These are phyloP conservation scores for Agaricus bisporus DNA, from an alignment of 768 basidiomycete species.

Conservation along the genomic window DNA sequence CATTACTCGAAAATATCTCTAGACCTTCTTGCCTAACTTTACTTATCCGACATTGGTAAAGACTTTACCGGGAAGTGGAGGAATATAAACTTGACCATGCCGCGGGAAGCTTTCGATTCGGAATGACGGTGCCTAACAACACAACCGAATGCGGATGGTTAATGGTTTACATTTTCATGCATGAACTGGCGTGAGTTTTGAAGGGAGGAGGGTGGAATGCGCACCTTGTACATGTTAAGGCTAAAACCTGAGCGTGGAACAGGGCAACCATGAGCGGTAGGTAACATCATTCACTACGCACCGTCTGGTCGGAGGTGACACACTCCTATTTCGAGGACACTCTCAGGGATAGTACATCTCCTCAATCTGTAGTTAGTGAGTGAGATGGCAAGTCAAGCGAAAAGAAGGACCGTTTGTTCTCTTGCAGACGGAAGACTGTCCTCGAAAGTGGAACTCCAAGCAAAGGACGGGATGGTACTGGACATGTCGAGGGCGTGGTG, in stretches of 20 bases:
- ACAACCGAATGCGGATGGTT: conserved; percentile 98
- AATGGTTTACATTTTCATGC: conserved; percentile 65
- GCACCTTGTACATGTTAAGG: conserved; percentile 96
- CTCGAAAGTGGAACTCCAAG: conserved; percentile 53
- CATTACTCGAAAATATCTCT: conserved; percentile 91
- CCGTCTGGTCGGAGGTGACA: conserved; percentile 96
- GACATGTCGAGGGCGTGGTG: conserved; percentile 19
- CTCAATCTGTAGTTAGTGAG: conserved; percentile 58
- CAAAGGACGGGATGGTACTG: conserved; percentile 52
- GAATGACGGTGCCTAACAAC: conserved; percentile 84
- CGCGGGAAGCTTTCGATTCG: conserved; percentile 95
- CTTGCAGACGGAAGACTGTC: conserved; percentile 42
- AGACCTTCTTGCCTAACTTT: conserved; percentile 86
- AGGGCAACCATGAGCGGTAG: neutral
- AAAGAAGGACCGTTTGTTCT: conserved; percentile 45
- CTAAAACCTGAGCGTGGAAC: conserved; percentile 63
- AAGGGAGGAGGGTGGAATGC: conserved; percentile 13
- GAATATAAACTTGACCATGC: conserved; percentile 99
- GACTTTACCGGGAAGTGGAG: conserved; percentile 94
- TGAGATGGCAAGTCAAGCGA: neutral
- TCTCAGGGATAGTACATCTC: conserved; percentile 98
- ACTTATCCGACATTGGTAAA: conserved; percentile 99
- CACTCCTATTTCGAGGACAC: conserved; percentile 96
- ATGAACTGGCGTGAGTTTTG: neutral
- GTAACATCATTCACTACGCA: conserved; percentile 25